Base-by-base conservation (phyloP, 192 early-diverging fungal species). In the Gigaspora rosea region DNA sequence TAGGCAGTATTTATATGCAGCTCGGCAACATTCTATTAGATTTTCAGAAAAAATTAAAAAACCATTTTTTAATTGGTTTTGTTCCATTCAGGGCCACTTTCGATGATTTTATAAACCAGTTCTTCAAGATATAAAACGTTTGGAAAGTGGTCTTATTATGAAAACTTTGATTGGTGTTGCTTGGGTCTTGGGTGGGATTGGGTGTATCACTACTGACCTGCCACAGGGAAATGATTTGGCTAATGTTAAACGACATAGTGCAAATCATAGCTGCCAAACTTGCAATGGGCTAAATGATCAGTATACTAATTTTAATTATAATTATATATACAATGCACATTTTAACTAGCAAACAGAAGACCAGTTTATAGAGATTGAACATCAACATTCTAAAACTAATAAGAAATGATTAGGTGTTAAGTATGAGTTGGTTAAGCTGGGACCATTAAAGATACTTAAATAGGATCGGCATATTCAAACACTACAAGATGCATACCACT, bases 21-120 rank as follows among this genome's bases (percentile, higher is more conserved):
- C 2, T 73, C 6, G 36, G 56, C 1, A 73, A 73, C 22, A 73
- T 73, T 35, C 52, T 4, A 47, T 47, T 22, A 41, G 10, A 16
- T 59, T n/a, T 58, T 2, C 12, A 9, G 1, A 57, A 74, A 61
- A 7, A 47, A 61, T 5, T 73, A 2, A 57, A 48, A n/a, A 73
- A 59, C 9, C 8, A 47, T 61, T 73, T 73, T n/a, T 47, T 73
- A 41, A 33, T 73, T n/a, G 56, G 56, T 4, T 73, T 73, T 47
- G 7, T 59, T 47, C 36, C 18, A 36, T 73, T 73, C n/a, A 9
- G 54, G 0, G 36, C 54, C 13, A 32, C 27, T 8, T 27, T 57
- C 58, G 11, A 56, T 41, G 11, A 59, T 4, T 33, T 73, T 46
- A 36, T 73, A 10, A 48, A 59, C 56, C 71, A 35, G 18, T 73